Percentiles rank a stretch among this genome's conserved stretches.
These are phyloP conservation scores for Lizanozyma gosingica DNA, from an alignment of 1,139 yeast species.

Conservation along the genomic window DNA sequence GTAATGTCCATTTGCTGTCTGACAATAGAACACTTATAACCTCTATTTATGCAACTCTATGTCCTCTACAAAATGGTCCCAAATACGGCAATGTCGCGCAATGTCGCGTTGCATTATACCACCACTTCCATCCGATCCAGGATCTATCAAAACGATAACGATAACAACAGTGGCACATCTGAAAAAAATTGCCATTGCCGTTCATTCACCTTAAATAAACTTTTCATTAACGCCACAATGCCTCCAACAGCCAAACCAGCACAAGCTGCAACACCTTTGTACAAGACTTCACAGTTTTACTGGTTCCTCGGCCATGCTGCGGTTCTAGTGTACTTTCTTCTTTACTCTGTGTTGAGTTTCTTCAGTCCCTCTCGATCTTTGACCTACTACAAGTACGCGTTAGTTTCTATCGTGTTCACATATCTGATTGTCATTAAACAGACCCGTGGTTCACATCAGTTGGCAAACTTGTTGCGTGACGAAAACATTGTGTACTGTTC, in stretches of 20 bases:
- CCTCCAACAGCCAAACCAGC: not conserved
- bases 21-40: no score
- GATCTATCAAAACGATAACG: no score
- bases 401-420: constrained; percentile 27
- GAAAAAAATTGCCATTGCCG: no score
- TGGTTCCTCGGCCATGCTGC: constrained; percentile 38
- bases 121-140: no score
- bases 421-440: constrained; percentile 34
- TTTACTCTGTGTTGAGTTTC: constrained; percentile 18
- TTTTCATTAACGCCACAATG: no score
- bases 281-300: constrained; percentile 31
- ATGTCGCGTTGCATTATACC: no score
- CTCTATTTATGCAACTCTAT: no score
- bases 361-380: constrained; percentile 16
- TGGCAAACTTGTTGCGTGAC: constrained; percentile 16
- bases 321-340: constrained; percentile 20
- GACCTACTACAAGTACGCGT: constrained; percentile 22
- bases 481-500: constrained; percentile 34
- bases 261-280: constrained; percentile 8
- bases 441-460: constrained; percentile 12
- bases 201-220: no score
- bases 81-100: no score
- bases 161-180: no score
- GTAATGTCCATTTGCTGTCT: no score
- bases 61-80: no score